phyloP scores from a whole-genome alignment of 148 eudicot species.

The Talinum fruticosum region DNA sequence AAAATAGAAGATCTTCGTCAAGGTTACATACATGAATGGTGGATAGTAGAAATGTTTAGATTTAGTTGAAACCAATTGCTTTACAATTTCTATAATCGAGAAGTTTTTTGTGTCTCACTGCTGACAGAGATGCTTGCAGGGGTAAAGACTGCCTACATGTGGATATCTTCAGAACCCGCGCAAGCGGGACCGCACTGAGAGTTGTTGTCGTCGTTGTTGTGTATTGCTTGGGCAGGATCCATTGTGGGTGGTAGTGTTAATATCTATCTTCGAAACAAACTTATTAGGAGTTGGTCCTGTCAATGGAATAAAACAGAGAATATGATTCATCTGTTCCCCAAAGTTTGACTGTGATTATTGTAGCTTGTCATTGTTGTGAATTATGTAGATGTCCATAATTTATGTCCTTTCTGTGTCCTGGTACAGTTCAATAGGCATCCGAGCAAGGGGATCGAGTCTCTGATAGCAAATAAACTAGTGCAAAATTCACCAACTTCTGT shows the following conservation, averaged over 20 bases:
- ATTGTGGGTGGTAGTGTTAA: neutral
- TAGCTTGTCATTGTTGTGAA: neutral
- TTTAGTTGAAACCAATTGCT: constrained; percentile 8
- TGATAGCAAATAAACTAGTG: constrained; percentile 74
- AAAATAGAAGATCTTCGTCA: neutral
- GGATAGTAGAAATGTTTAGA: neutral
- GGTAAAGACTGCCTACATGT: no score
- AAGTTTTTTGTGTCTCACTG: no score
- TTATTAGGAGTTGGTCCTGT: neutral
- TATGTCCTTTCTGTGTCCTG: constrained; percentile 7
- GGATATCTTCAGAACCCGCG: no score
- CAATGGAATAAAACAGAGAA: neutral
- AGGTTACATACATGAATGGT: neutral
- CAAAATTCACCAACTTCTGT: constrained; percentile 80
- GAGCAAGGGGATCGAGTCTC: constrained; percentile 72
- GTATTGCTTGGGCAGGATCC: neutral
- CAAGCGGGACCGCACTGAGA: no score
- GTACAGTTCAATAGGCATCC: constrained; percentile 84
- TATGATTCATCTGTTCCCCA: neutral
- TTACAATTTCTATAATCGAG: neutral
- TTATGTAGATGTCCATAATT: constrained; percentile 4
- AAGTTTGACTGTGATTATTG: neutral
- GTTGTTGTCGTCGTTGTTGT: no score
- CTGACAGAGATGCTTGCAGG: no score
- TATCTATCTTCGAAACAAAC: neutral